These are phyloP conservation scores for Alternaria alternata DNA, from an alignment of 2,329 filamentous ascomycete species.

Conservation along the genomic window DNA sequence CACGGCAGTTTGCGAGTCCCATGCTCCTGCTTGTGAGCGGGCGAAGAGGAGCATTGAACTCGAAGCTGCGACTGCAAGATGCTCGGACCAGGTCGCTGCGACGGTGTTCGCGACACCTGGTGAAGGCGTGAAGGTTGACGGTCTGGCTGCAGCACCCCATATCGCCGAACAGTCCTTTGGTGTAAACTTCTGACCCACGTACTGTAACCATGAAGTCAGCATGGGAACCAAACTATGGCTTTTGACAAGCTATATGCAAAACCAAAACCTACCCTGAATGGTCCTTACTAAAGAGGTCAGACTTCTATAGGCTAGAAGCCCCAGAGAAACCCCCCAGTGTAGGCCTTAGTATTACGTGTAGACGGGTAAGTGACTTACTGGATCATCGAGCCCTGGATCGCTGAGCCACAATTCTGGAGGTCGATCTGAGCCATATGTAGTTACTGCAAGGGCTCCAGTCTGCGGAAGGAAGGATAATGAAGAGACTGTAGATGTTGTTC, in stretches of 20 bases:
- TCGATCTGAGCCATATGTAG: slow-evolving; percentile 40
- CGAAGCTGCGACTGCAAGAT: slow-evolving; percentile 45
- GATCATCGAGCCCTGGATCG: slow-evolving; percentile 36
- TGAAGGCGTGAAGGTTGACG: slow-evolving; percentile 21
- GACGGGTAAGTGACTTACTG: slow-evolving; percentile 10
- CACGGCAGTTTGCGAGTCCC: slow-evolving; percentile 22
- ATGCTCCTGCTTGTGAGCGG: slow-evolving; percentile 29
- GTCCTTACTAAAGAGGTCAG: background rate
- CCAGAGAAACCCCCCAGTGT: background rate
- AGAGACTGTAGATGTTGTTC: slow-evolving; percentile 40
- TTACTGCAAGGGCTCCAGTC: slow-evolving; percentile 40
- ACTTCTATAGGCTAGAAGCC: background rate
- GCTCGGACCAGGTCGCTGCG: slow-evolving; percentile 33
- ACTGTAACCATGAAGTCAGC: slow-evolving; percentile 4
- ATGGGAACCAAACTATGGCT: no score
- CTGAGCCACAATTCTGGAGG: slow-evolving; percentile 39
- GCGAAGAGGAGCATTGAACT: slow-evolving; percentile 36
- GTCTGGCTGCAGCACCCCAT: slow-evolving; percentile 39
- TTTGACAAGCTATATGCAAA: background rate
- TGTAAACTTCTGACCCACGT: slow-evolving; percentile 40
- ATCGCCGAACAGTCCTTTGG: slow-evolving; percentile 36
- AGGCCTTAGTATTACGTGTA: background rate
- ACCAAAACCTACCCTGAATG: background rate
- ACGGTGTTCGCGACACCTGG: slow-evolving; percentile 20
- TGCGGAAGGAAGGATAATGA: slow-evolving; percentile 40